Conservation (phyloP, 2,329 filamentous ascomycete species). For the Chaetomium olivaceum region DNA sequence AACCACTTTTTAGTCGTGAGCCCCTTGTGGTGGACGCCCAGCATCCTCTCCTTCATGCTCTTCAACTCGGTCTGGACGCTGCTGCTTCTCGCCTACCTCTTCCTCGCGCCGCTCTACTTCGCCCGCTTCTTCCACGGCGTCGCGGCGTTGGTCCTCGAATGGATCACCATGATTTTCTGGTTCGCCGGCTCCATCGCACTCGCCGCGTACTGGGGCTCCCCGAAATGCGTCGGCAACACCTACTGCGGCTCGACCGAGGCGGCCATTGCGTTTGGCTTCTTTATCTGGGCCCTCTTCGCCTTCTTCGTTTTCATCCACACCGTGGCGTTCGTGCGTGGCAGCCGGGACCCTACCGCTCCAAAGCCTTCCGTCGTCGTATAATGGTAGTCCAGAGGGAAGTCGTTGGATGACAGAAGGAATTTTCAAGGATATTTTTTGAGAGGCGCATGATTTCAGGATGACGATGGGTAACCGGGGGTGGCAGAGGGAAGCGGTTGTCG, state of each 20-base stretch:
- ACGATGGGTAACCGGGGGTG: not conserved
- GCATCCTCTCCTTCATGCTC: constrained; percentile 72
- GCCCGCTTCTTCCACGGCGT: constrained; percentile 62
- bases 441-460: not conserved
- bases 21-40: constrained; percentile 47
- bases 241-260: constrained; percentile 64
- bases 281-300: constrained; percentile 29
- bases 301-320: constrained; percentile 29
- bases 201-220: constrained; percentile 62
- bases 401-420: not conserved
- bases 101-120: constrained; percentile 65
- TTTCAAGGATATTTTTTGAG: not conserved
- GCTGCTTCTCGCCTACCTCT: constrained; percentile 69
- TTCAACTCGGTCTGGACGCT: constrained; percentile 78
- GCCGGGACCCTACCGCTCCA: constrained; percentile 2
- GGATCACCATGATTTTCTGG: constrained; percentile 82
- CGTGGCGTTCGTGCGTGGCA: constrained; percentile 16
- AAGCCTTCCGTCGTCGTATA: constrained; percentile 24
- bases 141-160: constrained; percentile 66
- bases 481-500: not conserved
- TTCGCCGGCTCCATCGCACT: constrained; percentile 82
- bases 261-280: constrained; percentile 62
- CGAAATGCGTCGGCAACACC: constrained; percentile 52
- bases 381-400: not conserved
- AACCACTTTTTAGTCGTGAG: constrained; percentile 52